Percentiles rank a stretch among this genome's conserved stretches.
These are phyloP conservation scores for Ascocoryne sarcoides DNA, from an alignment of 2,329 filamentous ascomycete species.

Conservation along the genomic window DNA sequence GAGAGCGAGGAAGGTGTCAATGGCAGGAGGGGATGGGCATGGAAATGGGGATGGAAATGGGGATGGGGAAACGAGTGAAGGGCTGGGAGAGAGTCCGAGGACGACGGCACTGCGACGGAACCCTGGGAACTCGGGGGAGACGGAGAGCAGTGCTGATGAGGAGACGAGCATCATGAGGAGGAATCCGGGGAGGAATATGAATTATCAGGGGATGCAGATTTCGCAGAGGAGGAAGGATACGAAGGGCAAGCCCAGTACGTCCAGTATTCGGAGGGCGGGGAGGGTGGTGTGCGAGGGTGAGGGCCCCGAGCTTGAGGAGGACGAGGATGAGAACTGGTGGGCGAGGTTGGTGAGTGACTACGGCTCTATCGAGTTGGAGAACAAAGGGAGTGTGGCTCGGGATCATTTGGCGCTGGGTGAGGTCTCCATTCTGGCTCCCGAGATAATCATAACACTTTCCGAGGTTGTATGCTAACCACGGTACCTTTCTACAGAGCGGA, in stretches of 20 bases:
- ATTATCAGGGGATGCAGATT: slow-evolving; percentile 18
- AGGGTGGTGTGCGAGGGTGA: slow-evolving; percentile 4
- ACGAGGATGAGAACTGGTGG: slow-evolving; percentile 41
- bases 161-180: slow-evolving; percentile 32
- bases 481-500: slow-evolving; percentile 51
- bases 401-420: slow-evolving; percentile 74
- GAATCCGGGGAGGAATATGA: slow-evolving; percentile 12
- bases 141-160: slow-evolving; percentile 28
- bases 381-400: slow-evolving; percentile 74
- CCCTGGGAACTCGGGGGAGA: slow-evolving; percentile 1
- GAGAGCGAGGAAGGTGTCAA: slow-evolving; percentile 13
- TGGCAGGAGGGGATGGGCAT: slow-evolving; percentile 2
- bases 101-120: neutral
- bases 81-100: slow-evolving; percentile 4
- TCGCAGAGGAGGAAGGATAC: neutral
- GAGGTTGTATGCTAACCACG: slow-evolving; percentile 4
- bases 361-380: slow-evolving; percentile 62
- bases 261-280: slow-evolving; percentile 9
- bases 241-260: slow-evolving; percentile 8
- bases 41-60: slow-evolving; percentile 2
- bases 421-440: slow-evolving; percentile 4
- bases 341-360: slow-evolving; percentile 39
- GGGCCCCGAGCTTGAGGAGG: slow-evolving; percentile 5
- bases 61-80: too few species aligned
- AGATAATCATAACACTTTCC: neutral